Conservation (phyloP, 2,329 filamentous ascomycete species). For the Pseudohalonectria lignicola region DNA sequence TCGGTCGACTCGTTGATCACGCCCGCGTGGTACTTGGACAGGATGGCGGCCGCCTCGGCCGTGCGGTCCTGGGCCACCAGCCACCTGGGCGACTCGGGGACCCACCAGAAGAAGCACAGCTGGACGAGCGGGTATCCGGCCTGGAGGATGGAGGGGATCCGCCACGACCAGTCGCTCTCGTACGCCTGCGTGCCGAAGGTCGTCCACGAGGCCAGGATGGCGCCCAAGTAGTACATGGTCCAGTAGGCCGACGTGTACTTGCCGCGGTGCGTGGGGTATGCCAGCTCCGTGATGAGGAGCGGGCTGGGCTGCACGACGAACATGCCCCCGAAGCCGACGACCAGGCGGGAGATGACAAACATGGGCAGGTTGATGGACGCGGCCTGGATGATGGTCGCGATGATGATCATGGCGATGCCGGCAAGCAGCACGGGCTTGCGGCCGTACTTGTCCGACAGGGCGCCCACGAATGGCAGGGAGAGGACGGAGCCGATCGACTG, state of each 20-base stretch:
- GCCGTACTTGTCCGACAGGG: conserved; percentile 9
- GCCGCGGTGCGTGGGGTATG: conserved; percentile 5
- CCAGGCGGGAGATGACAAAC: conserved; percentile 14
- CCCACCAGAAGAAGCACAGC: conserved; percentile 21
- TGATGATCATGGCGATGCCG: conserved; percentile 33
- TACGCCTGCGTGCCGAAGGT: conserved; percentile 30
- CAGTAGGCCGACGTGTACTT: conserved; percentile 4
- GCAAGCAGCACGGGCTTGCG: conserved; percentile 11
- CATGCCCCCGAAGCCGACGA: conserved; percentile 12
- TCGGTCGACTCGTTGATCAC: conserved; percentile 21
- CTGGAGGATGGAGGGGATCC: conserved; percentile 12
- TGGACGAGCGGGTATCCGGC: conserved; percentile 22
- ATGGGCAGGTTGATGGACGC: conserved; percentile 23
- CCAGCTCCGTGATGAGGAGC: conserved; percentile 8
- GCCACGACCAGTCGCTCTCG: conserved; percentile 29
- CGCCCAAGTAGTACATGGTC: conserved; percentile 6
- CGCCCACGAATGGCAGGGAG: conserved; percentile 16
- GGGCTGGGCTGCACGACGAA: conserved; percentile 8
- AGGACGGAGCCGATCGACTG: too few species aligned
- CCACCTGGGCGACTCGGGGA: conserved; percentile 31
- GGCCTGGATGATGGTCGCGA: conserved; percentile 44
- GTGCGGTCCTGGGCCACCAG: conserved; percentile 3
- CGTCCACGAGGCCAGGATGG: conserved; percentile 31
- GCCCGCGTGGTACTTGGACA: conserved; percentile 22
- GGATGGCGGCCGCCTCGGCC: conserved; percentile 5